Conservation (phyloP, 2,329 filamentous ascomycete species). For the Stromatinia cepivora region DNA sequence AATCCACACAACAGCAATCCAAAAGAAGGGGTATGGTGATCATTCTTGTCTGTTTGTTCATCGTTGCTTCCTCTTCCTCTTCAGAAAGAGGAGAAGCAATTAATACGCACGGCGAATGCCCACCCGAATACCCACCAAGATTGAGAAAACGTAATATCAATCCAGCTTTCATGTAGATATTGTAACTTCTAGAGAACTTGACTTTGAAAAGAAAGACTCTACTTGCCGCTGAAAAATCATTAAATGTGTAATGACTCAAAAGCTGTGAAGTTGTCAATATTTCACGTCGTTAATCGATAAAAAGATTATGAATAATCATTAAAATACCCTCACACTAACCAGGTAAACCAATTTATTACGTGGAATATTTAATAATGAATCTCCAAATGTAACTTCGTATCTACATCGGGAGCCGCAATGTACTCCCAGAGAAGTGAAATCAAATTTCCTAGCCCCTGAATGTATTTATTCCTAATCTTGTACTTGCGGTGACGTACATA, state of each 20-base stretch:
- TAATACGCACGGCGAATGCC: neutral
- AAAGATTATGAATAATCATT: neutral
- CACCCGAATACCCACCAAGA: neutral
- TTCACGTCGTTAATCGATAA: neutral
- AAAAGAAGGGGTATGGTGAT: neutral
- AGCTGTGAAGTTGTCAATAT: neutral
- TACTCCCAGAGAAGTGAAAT: neutral
- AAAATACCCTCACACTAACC: neutral
- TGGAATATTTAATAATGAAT: neutral
- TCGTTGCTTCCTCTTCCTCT: neutral
- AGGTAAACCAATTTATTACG: neutral
- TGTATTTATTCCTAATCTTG: neutral
- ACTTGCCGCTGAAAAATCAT: neutral
- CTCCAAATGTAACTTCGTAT: neutral
- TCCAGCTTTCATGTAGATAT: neutral
- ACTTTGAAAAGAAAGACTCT: neutral
- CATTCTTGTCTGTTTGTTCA: neutral
- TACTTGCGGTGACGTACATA: neutral
- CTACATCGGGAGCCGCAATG: neutral
- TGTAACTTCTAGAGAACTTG: neutral
- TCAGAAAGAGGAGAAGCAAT: neutral
- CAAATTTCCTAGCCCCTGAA: slow-evolving; percentile 1
- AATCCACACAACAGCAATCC: neutral
- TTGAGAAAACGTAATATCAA: neutral
- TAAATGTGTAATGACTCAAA: neutral